These are phyloP conservation scores for Fusarium palustre DNA, from an alignment of 2,329 filamentous ascomycete species.

Conservation along the genomic window DNA sequence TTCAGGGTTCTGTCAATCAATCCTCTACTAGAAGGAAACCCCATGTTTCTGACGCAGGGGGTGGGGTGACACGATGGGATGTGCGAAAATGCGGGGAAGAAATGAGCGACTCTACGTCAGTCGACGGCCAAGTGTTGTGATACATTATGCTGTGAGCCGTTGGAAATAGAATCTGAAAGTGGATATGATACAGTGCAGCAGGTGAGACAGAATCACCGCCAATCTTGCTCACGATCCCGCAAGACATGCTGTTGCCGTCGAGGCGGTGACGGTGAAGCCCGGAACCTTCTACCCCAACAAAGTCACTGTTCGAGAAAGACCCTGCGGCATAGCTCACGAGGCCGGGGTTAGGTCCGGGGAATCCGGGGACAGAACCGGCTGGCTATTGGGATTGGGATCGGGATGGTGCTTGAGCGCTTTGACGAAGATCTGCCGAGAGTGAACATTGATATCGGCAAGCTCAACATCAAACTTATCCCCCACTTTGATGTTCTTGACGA, in stretches of 20 bases:
- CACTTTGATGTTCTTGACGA: conserved; percentile 57
- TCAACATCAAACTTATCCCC: conserved; percentile 69
- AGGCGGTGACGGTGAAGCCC: conserved; percentile 33
- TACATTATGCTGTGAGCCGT: conserved; percentile 4
- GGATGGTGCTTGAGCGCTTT: conserved; percentile 53
- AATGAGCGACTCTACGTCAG: conserved; percentile 26
- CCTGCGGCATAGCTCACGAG: conserved; percentile 34
- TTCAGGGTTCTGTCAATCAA: conserved; percentile 30
- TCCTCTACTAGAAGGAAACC: conserved; percentile 21
- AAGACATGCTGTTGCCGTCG: conserved; percentile 24
- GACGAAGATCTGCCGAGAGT: conserved; percentile 59
- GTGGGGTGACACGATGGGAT: conserved; percentile 17
- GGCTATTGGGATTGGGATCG: conserved; percentile 5
- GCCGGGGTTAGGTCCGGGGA: conserved; percentile 25
- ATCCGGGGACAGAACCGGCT: conserved; percentile 33
- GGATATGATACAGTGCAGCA: neutral
- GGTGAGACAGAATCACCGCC: conserved; percentile 23
- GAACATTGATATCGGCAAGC: conserved; percentile 65
- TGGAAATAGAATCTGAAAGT: conserved; percentile 10
- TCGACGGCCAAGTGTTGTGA: conserved; percentile 17
- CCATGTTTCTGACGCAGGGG: conserved; percentile 39
- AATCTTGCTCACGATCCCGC: conserved; percentile 26
- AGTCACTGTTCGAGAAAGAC: conserved; percentile 18
- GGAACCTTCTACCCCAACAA: conserved; percentile 27
- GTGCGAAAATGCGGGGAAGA: conserved; percentile 36